Base-by-base conservation (phyloP, 2,329 filamentous ascomycete species). In the Aspergillus intermedius region DNA sequence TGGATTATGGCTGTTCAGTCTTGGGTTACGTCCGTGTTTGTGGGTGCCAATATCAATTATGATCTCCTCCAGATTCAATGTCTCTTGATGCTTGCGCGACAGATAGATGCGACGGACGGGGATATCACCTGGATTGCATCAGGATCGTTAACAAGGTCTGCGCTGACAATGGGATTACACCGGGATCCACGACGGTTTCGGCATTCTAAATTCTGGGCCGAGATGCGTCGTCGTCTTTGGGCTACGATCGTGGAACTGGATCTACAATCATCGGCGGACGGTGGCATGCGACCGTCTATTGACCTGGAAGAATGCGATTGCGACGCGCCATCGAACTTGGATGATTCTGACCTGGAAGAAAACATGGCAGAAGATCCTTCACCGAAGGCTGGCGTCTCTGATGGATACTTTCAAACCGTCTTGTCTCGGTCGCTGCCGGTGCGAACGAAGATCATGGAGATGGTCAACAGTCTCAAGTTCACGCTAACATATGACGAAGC, bases 191-290 rank as follows among this genome's bases (percentile, higher is more conserved):
- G 56, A 6, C 58, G 58, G 3, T 66, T 70, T 15, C 53, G 56
- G 2, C 64, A 67, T 17, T 61, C 62, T 3, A 48, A 53, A 1
- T 74, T 57, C 65, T 74, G 48, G 76, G 56, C 52, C 0, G 73
- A 76, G 49, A 70, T 75, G 61, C 68, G 71, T 13, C 66, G 72
- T 15, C 63, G 71, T n/a, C 47, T 74, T 3, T 75, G 72, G 72
- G 62, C 65, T n/a, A 72, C 71, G 0, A 66, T 74, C 7, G 48
- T 74, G 9, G 70, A 75, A 50, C 52, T 73, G 23, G 67, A 71
- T 44, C 49, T 74, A 17, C 65, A 69, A 47, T 61, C 66, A 2
- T 64, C 67, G 1, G 50, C 70, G 5, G 62, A 67, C 34, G 57
- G 60, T 6, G 69, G 68, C 0, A 59, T 68, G 25, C 55, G 61